Conservation (phyloP, 345 rosid genomes). For the Lepidium africanum region DNA sequence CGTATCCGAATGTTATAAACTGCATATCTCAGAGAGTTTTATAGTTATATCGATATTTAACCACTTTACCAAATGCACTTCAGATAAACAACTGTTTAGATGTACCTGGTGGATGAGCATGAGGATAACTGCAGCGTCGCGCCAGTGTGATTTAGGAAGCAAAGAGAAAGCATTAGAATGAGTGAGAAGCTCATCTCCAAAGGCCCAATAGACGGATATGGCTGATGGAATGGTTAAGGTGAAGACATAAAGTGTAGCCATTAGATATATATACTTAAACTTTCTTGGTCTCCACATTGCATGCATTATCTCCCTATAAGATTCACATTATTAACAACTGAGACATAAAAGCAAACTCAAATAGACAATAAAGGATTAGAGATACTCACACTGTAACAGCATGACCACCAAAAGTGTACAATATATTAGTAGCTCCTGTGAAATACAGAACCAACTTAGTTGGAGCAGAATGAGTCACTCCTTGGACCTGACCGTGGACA, state of each 20-base stretch:
- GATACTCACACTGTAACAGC: slow-evolving; percentile 78
- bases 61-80: no score
- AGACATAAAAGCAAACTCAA: background rate
- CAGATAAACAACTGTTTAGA: background rate
- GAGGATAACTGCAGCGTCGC: slow-evolving; percentile 62
- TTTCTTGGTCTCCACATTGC: slow-evolving; percentile 89
- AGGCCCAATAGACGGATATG: slow-evolving; percentile 72
- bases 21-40: slow-evolving; percentile 12
- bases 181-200: slow-evolving; percentile 68
- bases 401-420: slow-evolving; percentile 87
- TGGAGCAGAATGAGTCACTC: slow-evolving; percentile 61
- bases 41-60: no score
- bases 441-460: slow-evolving; percentile 56
- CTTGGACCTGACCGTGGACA: slow-evolving; percentile 64
- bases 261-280: slow-evolving; percentile 73
- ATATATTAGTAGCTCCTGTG: slow-evolving; percentile 86
- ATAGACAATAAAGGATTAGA: background rate
- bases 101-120: slow-evolving; percentile 85
- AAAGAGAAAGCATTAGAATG: slow-evolving; percentile 78
- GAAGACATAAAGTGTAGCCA: slow-evolving; percentile 73
- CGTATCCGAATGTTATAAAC: slow-evolving; percentile 87
- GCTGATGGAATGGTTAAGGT: slow-evolving; percentile 79
- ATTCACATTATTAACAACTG: background rate
- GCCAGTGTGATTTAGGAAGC: slow-evolving; percentile 55
- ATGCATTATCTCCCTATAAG: slow-evolving; percentile 70